Evolutionary conservation across 2,329 filamentous ascomycete species (phyloP).

Genomic region (Magnaporthiopsis rhizophila): DNA sequence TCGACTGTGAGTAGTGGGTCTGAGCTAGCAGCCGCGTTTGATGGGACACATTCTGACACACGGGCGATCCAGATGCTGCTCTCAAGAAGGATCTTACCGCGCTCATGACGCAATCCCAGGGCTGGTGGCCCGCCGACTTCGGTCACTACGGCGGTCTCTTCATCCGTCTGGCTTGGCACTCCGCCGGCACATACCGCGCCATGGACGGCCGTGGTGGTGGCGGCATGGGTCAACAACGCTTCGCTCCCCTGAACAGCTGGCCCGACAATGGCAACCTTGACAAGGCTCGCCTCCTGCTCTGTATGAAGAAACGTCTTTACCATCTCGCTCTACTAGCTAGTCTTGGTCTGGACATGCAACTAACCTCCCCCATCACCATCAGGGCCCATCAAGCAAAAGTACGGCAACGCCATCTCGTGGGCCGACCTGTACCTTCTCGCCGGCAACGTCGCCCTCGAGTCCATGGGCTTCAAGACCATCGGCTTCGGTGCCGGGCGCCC

Average conservation of each 20-base stretch:
- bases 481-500: conserved; percentile 63
- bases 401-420: conserved; percentile 72
- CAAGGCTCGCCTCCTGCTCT: conserved; percentile 67
- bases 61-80: conserved; percentile 32
- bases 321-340: too few species aligned
- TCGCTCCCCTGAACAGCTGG: conserved; percentile 70
- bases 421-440: conserved; percentile 61
- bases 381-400: conserved; percentile 72
- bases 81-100: conserved; percentile 60
- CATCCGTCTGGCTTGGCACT: conserved; percentile 70
- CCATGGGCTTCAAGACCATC: conserved; percentile 62
- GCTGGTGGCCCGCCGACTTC: conserved; percentile 71
- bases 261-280: conserved; percentile 67
- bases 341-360: not conserved
- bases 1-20: conserved; percentile 38
- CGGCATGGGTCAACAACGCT: conserved; percentile 62
- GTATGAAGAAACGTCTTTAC: not conserved
- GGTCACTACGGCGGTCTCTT: conserved; percentile 71
- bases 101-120: conserved; percentile 65
- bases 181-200: conserved; percentile 64
- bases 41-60: too few species aligned
- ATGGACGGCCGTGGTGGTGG: conserved; percentile 63
- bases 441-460: conserved; percentile 66
- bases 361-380: not conserved
- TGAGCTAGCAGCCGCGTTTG: not conserved